Base-by-base conservation (phyloP, 495 filamentous ascomycete species). In the Xylaria cubensis region DNA sequence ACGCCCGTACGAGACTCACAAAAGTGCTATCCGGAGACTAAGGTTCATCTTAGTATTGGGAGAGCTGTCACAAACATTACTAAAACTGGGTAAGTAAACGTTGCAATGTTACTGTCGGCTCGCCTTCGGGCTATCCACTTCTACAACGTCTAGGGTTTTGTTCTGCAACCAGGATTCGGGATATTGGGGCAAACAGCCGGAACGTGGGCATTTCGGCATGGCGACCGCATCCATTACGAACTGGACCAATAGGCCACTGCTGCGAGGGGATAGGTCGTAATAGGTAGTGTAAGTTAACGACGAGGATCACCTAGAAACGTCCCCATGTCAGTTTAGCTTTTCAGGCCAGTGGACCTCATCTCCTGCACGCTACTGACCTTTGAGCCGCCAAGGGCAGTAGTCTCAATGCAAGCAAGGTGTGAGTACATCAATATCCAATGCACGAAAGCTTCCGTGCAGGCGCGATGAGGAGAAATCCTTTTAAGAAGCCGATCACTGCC, bases 401-500 rank as follows among this genome's bases (percentile, higher is more conserved):
- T 48, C 34, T 32, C 53, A 42, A 62, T 48, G 41, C 53, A 15
- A 17, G 36, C 51, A 39, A 48, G 44, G 44, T 4, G 17, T 48
- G 15, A 15, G 44, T 24, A 50, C 17, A 26, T 42, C 48, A n/a
- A 67, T 19, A 21, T 21, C 32, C 48, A 39, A 69, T 69, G 67
- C 67, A 69, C 53, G 67, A 59, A 19, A 61, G 44, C 53, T 62
- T 46, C 21, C 53, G 53, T 69, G 42, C 67, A 69, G 67, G 15
- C n/a, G 5, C 61, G 50, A 62, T n/a, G 39, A 61, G 5, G 56
- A 69, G 41, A 41, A 56, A 56, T 69, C 53, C 55, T 39, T 59
- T 69, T 69, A 48, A 69, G 42, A 59, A 48, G 67, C 55, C 56
- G 67, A 69, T 69, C 67, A 69, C 67, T 62, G 26, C 67, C 67